Conservation (phyloP, 345 rosid species). For the Brassica nigra region DNA sequence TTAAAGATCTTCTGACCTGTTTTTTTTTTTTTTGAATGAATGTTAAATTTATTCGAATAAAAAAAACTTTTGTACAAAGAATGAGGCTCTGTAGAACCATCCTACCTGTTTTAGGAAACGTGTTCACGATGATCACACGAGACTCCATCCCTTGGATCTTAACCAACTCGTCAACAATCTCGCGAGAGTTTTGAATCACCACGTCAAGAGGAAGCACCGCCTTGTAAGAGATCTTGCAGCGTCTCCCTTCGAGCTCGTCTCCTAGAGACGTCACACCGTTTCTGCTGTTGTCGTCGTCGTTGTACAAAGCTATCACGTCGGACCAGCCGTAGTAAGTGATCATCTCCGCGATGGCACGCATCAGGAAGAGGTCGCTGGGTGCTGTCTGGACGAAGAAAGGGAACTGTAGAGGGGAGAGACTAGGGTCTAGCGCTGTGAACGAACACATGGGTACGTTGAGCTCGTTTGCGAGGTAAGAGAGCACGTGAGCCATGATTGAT, state of each 20-base stretch:
- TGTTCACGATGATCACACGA: conserved; percentile 67
- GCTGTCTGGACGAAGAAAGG: conserved; percentile 93
- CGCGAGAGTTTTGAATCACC: conserved; percentile 26
- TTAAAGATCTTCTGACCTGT: conserved; percentile 33
- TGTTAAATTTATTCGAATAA: no score
- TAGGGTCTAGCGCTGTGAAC: conserved; percentile 83
- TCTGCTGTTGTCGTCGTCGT: conserved; percentile 79
- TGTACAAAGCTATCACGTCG: conserved; percentile 65
- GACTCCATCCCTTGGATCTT: conserved; percentile 75
- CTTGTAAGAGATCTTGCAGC: conserved; percentile 74
- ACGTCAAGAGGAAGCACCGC: conserved; percentile 66
- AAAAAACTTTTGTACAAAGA: no score
- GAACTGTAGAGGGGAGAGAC: conserved; percentile 77
- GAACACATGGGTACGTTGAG: conserved; percentile 80
- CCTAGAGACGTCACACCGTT: conserved; percentile 68
- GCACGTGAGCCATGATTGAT: conserved; percentile 75
- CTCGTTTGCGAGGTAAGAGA: conserved; percentile 80
- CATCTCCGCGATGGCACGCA: conserved; percentile 84
- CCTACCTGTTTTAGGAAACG: conserved; percentile 55
- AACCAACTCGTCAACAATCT: conserved; percentile 47
- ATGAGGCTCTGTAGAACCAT: conserved; percentile 31
- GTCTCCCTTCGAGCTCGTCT: conserved; percentile 66
- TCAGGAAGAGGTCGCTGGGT: conserved; percentile 76
- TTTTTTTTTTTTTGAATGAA: no score
- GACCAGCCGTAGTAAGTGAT: conserved; percentile 68